Evolutionary conservation across 768 basidiomycete species (phyloP), one percentile per base, ranked within the genome.

Genomic region (Phylloporus sp.): DNA sequence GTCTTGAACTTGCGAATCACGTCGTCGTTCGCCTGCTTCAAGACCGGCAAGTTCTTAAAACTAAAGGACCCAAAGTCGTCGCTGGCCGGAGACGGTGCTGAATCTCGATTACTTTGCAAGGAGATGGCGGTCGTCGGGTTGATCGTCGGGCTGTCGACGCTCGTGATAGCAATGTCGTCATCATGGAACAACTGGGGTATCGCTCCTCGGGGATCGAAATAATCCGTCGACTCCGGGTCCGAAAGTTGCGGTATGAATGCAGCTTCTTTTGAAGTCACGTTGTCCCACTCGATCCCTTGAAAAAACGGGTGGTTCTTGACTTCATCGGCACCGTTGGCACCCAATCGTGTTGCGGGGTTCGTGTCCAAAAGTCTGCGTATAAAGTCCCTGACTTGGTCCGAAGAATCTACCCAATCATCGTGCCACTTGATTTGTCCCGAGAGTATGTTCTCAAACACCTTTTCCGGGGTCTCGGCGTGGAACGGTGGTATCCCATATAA

Each of bases 1-100:
- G 88, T 89, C 69, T 90, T 86, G 61, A 98, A 75, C 68, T 97
- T 96, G 50, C 90, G 83, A 57, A 99, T 96, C 56, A 98, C 84
- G 62, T 98, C 94, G 68, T 99, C 96, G 64, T 99, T 99, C 15
- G 91, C 93, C 68, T 97, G 93, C 70, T 98, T 99, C 66, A 98
- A 71, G 7, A 96, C 80, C 0, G 91, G 91, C 33, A 97, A 67
- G 62, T 99, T 99, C 76, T 97, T 97, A 79, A 93, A 99, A 68
- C 86, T 92, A 73, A 99, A 99, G 0, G 91, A 84, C 18, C 96
- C 96, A 69, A 98, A 99, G 60, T 97, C 94, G 58, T 95, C 91
- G 53, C 79, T 81, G 15, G 78, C 78, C 27, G 82, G 77, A 23
- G 84, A 78, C 6, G 69, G 62, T 15, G 68, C 70, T 6, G 62